These are phyloP conservation scores for Cladosporium colombiae DNA, from an alignment of 2,329 filamentous ascomycete genomes.

Conservation along the genomic window DNA sequence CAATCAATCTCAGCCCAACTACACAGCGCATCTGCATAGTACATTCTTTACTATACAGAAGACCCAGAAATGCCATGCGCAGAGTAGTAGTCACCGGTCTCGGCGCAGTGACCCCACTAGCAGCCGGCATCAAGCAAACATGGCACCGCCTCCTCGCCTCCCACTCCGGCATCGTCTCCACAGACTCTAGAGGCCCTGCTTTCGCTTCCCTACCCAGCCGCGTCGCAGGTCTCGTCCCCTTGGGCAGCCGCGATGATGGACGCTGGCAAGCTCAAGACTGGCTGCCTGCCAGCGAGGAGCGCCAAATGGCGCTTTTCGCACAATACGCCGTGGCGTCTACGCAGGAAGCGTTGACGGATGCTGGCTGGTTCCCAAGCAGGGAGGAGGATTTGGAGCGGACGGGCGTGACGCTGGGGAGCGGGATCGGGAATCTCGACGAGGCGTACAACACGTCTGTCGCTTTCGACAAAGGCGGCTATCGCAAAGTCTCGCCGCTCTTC, in stretches of 20 bases:
- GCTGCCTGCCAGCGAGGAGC: slow-evolving; percentile 56
- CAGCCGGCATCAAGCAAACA: slow-evolving; percentile 59
- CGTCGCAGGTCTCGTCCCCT: slow-evolving; percentile 79
- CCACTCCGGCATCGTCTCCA: slow-evolving; percentile 76
- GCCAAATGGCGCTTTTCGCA: slow-evolving; percentile 86
- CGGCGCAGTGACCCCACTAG: slow-evolving; percentile 48
- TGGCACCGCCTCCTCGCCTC: slow-evolving; percentile 81
- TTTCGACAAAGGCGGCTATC: slow-evolving; percentile 78
- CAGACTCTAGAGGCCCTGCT: slow-evolving; percentile 60
- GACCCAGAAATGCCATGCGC: slow-evolving; percentile 46
- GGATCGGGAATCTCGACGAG: slow-evolving; percentile 91
- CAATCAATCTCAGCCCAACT: background rate
- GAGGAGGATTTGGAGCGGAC: slow-evolving; percentile 71
- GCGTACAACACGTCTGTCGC: slow-evolving; percentile 80
- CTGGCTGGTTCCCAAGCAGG: slow-evolving; percentile 68
- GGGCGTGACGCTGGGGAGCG: slow-evolving; percentile 90
- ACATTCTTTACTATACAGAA: slow-evolving; percentile 18
- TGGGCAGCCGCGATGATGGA: slow-evolving; percentile 46
- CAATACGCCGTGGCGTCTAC: slow-evolving; percentile 89
- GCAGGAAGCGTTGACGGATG: slow-evolving; percentile 81
- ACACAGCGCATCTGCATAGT: background rate
- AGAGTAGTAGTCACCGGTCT: slow-evolving; percentile 53
- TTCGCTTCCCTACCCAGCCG: slow-evolving; percentile 79
- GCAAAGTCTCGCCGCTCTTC: slow-evolving; percentile 89
- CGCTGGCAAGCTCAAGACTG: slow-evolving; percentile 51